phyloP scores from a whole-genome alignment of 2,329 filamentous ascomycete species.

The Penicillium brevicompactum region DNA sequence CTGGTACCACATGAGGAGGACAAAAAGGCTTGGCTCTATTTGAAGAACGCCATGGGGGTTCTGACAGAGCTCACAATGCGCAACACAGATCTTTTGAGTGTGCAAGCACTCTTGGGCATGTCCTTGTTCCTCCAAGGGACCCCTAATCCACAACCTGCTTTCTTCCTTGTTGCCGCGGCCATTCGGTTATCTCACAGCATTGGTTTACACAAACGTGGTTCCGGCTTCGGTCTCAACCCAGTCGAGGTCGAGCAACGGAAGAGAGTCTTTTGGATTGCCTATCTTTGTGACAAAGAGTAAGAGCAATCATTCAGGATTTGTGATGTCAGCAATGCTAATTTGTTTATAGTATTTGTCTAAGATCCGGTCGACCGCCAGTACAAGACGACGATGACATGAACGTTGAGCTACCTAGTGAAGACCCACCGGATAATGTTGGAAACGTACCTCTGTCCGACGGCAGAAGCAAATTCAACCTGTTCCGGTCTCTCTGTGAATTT shows the following conservation, averaged over 20 bases:
- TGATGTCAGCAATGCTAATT: conserved; percentile 13
- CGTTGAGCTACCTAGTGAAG: conserved; percentile 87
- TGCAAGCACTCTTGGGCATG: conserved; percentile 92
- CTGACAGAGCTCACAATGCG: conserved; percentile 92
- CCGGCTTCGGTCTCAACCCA: conserved; percentile 88
- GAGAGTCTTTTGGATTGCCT: conserved; percentile 76
- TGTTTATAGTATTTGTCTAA: conserved; percentile 60
- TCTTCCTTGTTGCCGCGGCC: conserved; percentile 85
- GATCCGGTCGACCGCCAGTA: conserved; percentile 70
- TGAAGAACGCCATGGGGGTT: conserved; percentile 95
- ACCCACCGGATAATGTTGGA: conserved; percentile 88
- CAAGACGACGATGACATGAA: conserved; percentile 89
- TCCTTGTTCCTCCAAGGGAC: conserved; percentile 93
- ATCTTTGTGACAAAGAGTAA: conserved; percentile 71
- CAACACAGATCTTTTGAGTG: conserved; percentile 91
- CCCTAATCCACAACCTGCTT: conserved; percentile 92
- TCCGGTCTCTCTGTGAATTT: conserved; percentile 89
- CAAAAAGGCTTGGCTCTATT: conserved; percentile 88
- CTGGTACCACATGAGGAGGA: conserved; percentile 88
- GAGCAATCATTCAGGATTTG: conserved; percentile 16
- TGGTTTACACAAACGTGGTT: conserved; percentile 89
- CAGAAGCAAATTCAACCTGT: conserved; percentile 91
- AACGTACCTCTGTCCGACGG: conserved; percentile 89
- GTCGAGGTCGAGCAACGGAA: conserved; percentile 91
- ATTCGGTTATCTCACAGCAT: conserved; percentile 92